Evolutionary conservation across 495 filamentous ascomycete species (phyloP).

Genomic region (Daldinia caldariorum): DNA sequence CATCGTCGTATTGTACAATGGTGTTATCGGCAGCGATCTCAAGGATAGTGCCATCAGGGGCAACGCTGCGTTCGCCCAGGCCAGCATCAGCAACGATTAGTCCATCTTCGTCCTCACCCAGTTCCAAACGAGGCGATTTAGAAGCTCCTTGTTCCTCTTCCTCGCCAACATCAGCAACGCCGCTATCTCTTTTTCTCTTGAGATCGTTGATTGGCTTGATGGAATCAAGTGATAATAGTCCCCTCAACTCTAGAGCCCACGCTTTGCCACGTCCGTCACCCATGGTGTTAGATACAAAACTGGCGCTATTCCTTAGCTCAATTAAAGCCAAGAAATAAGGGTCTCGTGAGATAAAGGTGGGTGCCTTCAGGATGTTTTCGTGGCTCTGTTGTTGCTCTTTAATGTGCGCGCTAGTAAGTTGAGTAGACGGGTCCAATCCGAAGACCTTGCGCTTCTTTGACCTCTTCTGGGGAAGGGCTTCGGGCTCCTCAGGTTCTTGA

Average conservation of each 20-base stretch:
- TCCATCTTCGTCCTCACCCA: constrained; percentile 69
- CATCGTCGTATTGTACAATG: constrained; percentile 60
- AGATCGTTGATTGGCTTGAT: constrained; percentile 80
- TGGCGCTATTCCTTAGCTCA: constrained; percentile 86
- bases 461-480: constrained; percentile 70
- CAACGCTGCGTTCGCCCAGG: constrained; percentile 62
- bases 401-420: constrained; percentile 67
- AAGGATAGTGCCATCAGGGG: constrained; percentile 64
- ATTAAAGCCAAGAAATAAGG: constrained; percentile 86
- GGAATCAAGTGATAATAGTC: constrained; percentile 81
- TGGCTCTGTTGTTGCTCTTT: constrained; percentile 82
- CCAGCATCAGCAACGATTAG: constrained; percentile 55
- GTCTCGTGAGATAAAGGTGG: constrained; percentile 84
- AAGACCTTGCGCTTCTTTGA: constrained; percentile 82
- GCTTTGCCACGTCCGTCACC: constrained; percentile 77
- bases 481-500: constrained; percentile 64
- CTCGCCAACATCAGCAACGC: constrained; percentile 77
- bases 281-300: constrained; percentile 83
- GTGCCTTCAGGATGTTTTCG: constrained; percentile 79
- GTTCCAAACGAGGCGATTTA: constrained; percentile 74
- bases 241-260: constrained; percentile 92
- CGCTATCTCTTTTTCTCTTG: constrained; percentile 94
- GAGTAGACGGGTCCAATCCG: constrained; percentile 71
- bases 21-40: constrained; percentile 74
- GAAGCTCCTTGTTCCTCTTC: constrained; percentile 68